Evolutionary conservation across 805 yeast genomes (phyloP).

Genomic region (Pichia deserticola): DNA sequence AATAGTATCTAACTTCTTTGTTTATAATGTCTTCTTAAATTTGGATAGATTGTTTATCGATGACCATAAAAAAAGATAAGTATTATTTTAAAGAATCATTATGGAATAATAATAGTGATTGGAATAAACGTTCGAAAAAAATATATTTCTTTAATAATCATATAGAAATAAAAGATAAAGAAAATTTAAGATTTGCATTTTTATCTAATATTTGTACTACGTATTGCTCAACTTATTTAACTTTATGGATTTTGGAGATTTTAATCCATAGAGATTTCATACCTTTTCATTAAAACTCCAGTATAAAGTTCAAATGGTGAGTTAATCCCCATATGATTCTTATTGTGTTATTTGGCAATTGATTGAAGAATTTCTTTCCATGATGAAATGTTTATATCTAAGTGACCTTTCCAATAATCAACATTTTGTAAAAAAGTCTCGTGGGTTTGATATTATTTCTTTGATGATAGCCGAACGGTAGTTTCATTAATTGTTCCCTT

Average conservation of each 20-base stretch:
- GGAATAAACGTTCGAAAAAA: background rate
- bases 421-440: too few relatives aligned
- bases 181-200: background rate
- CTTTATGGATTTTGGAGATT: background rate
- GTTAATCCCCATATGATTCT: too few relatives aligned
- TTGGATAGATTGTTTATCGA: conserved; percentile 1
- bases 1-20: background rate
- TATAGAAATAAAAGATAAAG: background rate
- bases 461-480: too few relatives aligned
- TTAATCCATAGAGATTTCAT: background rate
- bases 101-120: background rate
- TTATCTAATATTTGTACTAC: background rate
- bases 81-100: background rate
- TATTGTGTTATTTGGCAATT: too few relatives aligned
- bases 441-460: too few relatives aligned
- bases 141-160: background rate
- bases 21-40: background rate
- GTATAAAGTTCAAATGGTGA: too few relatives aligned
- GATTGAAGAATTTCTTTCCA: too few relatives aligned
- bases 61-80: background rate
- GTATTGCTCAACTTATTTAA: background rate
- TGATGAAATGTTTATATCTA: too few relatives aligned
- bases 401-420: too few relatives aligned
- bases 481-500: too few relatives aligned
- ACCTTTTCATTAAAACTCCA: background rate